These are phyloP conservation scores for Euryodendron excelsum DNA, from an alignment of 148 eudicot species.

Conservation along the genomic window DNA sequence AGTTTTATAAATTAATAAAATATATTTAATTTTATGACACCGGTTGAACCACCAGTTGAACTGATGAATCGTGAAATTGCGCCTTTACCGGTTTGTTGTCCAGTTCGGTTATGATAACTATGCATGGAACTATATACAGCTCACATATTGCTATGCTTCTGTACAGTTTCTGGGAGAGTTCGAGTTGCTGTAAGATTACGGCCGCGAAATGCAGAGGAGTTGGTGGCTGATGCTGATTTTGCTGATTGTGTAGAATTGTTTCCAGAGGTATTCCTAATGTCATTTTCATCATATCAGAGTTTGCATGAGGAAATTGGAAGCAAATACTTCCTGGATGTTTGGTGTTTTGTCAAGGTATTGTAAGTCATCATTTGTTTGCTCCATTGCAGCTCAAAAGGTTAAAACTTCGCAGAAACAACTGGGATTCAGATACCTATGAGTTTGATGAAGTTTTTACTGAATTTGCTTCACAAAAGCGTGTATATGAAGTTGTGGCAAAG, in stretches of 20 bases:
- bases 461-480: conserved; percentile 93
- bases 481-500: conserved; percentile 93
- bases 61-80: no score
- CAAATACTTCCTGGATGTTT: not conserved
- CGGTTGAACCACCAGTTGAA: no score
- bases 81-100: no score
- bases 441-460: conserved; percentile 95
- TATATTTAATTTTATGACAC: no score
- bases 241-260: conserved; percentile 94
- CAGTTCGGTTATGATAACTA: no score
- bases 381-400: conserved; percentile 74
- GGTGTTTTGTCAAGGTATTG: not conserved
- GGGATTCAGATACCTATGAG: conserved; percentile 93
- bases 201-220: conserved; percentile 83
- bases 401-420: conserved; percentile 81
- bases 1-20: no score
- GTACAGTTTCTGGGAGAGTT: conserved; percentile 77
- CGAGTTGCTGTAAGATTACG: conserved; percentile 91
- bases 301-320: not conserved
- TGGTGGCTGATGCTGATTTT: conserved; percentile 88
- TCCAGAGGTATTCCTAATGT: conserved; percentile 58
- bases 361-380: not conserved
- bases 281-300: not conserved
- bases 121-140: not conserved
- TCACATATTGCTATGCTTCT: conserved; percentile 11